Percentiles rank a stretch among this genome's conserved stretches.
These are phyloP conservation scores for Blastobotrys malaysiensis DNA, from an alignment of 1,139 yeast species.

Conservation along the genomic window DNA sequence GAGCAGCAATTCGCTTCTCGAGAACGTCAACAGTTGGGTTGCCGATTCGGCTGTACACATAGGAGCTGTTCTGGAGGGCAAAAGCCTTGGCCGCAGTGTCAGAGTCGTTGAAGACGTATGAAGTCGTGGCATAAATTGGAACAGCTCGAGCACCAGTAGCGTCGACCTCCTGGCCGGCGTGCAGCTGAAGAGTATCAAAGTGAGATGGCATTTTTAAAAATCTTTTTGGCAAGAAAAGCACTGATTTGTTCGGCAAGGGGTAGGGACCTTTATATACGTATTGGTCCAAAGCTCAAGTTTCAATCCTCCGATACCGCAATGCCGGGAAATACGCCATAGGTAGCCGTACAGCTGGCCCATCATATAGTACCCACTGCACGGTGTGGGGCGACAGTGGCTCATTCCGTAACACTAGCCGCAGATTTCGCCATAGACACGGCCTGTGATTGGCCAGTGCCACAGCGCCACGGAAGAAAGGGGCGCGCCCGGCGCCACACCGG, in stretches of 20 bases:
- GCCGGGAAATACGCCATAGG: not conserved
- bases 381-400: not conserved
- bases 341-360: not conserved
- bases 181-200: slow-evolving; percentile 88
- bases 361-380: not conserved
- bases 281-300: no score
- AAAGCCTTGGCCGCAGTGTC: slow-evolving; percentile 89
- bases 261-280: not conserved
- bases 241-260: no score
- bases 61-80: slow-evolving; percentile 76
- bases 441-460: not conserved
- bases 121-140: slow-evolving; percentile 67
- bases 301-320: not conserved
- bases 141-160: slow-evolving; percentile 72
- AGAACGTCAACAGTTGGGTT: slow-evolving; percentile 91
- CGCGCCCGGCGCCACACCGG: not conserved
- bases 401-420: not conserved
- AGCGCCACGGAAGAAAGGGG: not conserved
- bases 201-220: slow-evolving; percentile 37
- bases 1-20: slow-evolving; percentile 86
- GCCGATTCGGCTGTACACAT: slow-evolving; percentile 80
- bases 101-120: slow-evolving; percentile 81
- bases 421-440: not conserved
- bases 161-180: slow-evolving; percentile 71
- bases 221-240: no score